phyloP scores from a whole-genome alignment of 495 filamentous ascomycete species.

The Penicillium soppii region DNA sequence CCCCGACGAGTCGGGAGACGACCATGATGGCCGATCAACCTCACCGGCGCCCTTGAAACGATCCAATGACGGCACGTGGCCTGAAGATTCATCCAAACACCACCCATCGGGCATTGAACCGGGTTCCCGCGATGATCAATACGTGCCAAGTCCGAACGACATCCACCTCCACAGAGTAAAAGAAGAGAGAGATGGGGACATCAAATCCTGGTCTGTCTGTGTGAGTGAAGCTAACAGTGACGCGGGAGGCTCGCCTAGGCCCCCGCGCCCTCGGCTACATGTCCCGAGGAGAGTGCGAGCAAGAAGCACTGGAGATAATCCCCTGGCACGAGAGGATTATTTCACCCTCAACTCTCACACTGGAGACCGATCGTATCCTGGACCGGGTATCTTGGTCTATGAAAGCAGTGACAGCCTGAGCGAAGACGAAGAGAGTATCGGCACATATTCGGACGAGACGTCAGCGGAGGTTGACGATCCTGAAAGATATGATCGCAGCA shows the following conservation, averaged over 20 bases:
- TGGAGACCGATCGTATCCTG: slow-evolving; percentile 34
- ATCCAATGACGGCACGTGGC: slow-evolving; percentile 33
- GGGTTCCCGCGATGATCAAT: slow-evolving; percentile 32
- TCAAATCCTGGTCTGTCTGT: slow-evolving; percentile 43
- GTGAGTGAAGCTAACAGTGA: slow-evolving; percentile 45
- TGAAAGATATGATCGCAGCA: slow-evolving; percentile 23
- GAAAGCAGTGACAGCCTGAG: slow-evolving; percentile 44
- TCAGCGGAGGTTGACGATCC: slow-evolving; percentile 31
- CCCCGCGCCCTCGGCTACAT: slow-evolving; percentile 20
- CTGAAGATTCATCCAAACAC: slow-evolving; percentile 26
- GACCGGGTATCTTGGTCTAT: slow-evolving; percentile 46
- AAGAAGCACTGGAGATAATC: slow-evolving; percentile 47
- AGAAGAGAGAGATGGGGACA: slow-evolving; percentile 44
- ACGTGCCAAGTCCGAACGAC: slow-evolving; percentile 46
- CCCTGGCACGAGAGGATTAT: slow-evolving; percentile 41
- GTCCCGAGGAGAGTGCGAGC: slow-evolving; percentile 37
- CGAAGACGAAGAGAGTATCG: slow-evolving; percentile 26
- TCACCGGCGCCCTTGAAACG: slow-evolving; percentile 22
- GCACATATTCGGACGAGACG: slow-evolving; percentile 30
- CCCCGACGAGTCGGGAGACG: slow-evolving; percentile 29
- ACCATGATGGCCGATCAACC: slow-evolving; percentile 16
- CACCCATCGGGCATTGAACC: slow-evolving; percentile 44
- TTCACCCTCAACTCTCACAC: slow-evolving; percentile 30
- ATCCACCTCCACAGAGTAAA: slow-evolving; percentile 39
- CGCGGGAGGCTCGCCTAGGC: slow-evolving; percentile 26